Evolutionary conservation across 2,329 filamentous ascomycete genomes (phyloP), one percentile per base, ranked within the genome.

Genomic region (Trichoderma polysporum): DNA sequence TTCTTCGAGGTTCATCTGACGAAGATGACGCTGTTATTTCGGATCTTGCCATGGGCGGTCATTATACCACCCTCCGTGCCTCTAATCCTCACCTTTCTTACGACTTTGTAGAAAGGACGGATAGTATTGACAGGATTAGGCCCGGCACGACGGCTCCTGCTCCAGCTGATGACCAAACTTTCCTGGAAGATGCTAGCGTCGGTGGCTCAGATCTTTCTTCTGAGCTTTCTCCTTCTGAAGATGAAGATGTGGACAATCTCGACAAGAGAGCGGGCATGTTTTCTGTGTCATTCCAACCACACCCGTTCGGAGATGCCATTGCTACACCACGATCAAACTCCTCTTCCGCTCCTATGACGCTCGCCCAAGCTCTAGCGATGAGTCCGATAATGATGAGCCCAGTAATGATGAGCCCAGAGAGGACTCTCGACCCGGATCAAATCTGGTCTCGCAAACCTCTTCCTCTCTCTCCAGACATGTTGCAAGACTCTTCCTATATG

Each of bases 171-270:
- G 70, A 80, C 25, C 77, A 80, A 29, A 84, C 82, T 0, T 85
- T 85, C 67, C 71, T 85, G 29, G 79, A 84, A 22, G 79, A 91
- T 47, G 81, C 80, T 15, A 85, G 83, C 62, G 81, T 82, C 50
- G 76, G 80, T 52, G 83, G 83, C 49, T 87, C 83, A 33, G 87
- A 90, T 68, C 78, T 90, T 8, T 90, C 88, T 2, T 90, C 88
- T 0, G 88, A 90, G 70, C 71, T 90, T 50, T 90, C 87, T 1
- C 76, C 79, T 1, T 85, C 87, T n/a, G 75, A 80, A n/a, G 64
- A 29, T 2, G 72, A 81, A 2, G 72, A 81, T 7, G 66, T 85
- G 1, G 78, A 80, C 2, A 84, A 86, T 7, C 73, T 80, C 1
- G 72, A 81, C 7, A 78, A 73, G 8, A 77, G 78, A 15, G 76